Base-by-base conservation (phyloP, 768 basidiomycete genomes). In the Panaeolus cyanescens region DNA sequence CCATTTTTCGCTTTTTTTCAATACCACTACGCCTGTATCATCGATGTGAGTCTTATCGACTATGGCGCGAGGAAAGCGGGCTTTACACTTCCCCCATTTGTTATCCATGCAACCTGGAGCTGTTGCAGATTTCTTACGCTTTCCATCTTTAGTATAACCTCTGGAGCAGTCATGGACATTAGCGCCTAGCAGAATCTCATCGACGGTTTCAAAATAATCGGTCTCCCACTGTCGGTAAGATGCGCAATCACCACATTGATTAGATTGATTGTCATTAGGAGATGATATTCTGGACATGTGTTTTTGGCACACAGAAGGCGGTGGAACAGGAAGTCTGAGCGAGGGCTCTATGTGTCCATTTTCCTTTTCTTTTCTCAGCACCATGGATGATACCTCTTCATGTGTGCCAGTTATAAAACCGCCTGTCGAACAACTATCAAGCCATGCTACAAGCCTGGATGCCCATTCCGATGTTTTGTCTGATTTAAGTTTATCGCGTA, bases 1-100 rank as follows among this genome's bases (percentile, higher is more conserved):
- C 74, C 65, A 70, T 5, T 67, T 33, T 56, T 81, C 79, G 7
- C 55, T 10, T 60, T 76, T 76, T 63, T 73, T 71, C 62, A 75
- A 64, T 63, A 67, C 57, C n/a, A 73, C 37, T 59, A 60, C 55
- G 9, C 74, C 78, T 32, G 62, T 37, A 3, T 65, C 34, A 59
- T 74, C 74, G 4, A 77, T 65, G 6, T 59, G 22, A 2, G 72
- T 72, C 37, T 66, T 19, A 2, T 54, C 8, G 60, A 62, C 19
- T 6, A 34, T 56, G 4, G 4, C 4, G 4, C 73, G 56, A 15
- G 80, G 79, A 68, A 80, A 81, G 1, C 73, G 42, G 0, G 73
- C 70, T 54, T 65, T 67, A 59, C 79, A 81, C n/a, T 59, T 61
- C 8, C 67, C 59, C 39, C 68, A 69, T 55, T 64, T 66, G 40